Evolutionary conservation across 2,329 filamentous ascomycete genomes (phyloP), one percentile per base, ranked within the genome.

Genomic region (Fusarium begoniae): DNA sequence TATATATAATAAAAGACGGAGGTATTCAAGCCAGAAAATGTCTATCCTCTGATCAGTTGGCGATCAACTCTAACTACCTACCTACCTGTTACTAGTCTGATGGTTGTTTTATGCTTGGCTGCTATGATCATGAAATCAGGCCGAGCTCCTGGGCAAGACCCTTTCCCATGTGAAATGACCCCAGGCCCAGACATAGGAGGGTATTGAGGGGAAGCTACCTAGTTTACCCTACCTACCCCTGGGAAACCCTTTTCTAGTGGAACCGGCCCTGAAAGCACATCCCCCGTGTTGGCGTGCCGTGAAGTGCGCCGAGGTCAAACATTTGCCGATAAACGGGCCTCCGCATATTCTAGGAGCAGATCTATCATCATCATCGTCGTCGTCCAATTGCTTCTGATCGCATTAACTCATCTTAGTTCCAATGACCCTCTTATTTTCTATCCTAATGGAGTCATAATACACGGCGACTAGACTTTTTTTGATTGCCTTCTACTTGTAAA

Each of bases 401-500:
- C 51, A 63, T 63, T 66, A 62, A 61, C 40, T 54, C 44, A 58
- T 73, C 67, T 74, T 75, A 47, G 40, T 59, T 50, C 41, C 38
- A 43, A 70, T 43, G 45, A 55, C 72, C 55, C 55, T 74, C 63
- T 72, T 69, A 56, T 74, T 67, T 63, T 63, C 63, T 73, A 67
- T 47, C 69, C 72, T 28, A 65, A 77, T 75, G 71, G 70, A 72
- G 72, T 74, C 75, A 69, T 71, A 72, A 70, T 57, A 66, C 69
- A 69, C 66, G 63, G 44, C 55, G 40, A 63, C 64, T 56, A 59
- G 68, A 70, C 68, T 53, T 65, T 56, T 56, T 57, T 57, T 61
- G 11, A 61, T 60, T 72, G 37, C 47, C 48, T 60, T 70, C 37
- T 67, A 44, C 55, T 50, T 32, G 47, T 51, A 44, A 43, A 54